Base-by-base conservation (phyloP, 352 stramenopile genomes). In the Globisporangium echinulatum region DNA sequence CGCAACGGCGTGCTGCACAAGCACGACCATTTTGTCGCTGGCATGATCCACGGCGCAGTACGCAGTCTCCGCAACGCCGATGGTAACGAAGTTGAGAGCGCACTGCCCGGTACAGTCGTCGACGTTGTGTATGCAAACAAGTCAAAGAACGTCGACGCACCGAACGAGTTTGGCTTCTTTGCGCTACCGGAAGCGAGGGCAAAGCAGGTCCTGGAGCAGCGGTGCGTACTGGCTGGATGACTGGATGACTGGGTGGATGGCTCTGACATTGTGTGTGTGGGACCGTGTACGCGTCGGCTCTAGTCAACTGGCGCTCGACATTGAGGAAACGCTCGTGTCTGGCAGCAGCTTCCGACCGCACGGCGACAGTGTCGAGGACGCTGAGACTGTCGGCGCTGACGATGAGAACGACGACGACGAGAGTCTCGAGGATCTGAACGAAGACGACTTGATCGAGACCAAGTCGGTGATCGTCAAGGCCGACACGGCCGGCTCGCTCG, bases 1-100 rank as follows among this genome's bases (percentile, higher is more conserved):
- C 85, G 84, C 61, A 67, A 87, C 17, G 85, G 85, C 10, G 63
- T 82, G 14, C 54, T 94, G 39, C 70, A 62, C 25, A 67, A 71
- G 37, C 81, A 89, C 52, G 76, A 92, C 52, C 85, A 94, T 55
- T 92, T 94, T 58, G 77, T 90, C 13, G 80, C 82, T 11, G 79
- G 79, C n/a, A 92, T 94, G 85, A 92, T 94, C 57, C 82, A 90
- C 58, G 85, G 85, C 39, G 71, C 81, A 11, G 72, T 94, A 38
- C 82, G 85, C 14, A 85, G 58, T 33, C 68, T 94, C 17, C 66
- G 64, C 8, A 77, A 88, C 51, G 66, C 79, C 8, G 75, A 88
- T 58, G 82, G 80, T 3, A 61, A 68, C 5, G 76, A 87, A n/a
- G 61, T 94, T 15, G 62, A 67, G 15, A 63, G 70, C 33, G 85